These are phyloP conservation scores for Metschnikowia continentalis DNA, from an alignment of 805 yeast species.

Conservation along the genomic window DNA sequence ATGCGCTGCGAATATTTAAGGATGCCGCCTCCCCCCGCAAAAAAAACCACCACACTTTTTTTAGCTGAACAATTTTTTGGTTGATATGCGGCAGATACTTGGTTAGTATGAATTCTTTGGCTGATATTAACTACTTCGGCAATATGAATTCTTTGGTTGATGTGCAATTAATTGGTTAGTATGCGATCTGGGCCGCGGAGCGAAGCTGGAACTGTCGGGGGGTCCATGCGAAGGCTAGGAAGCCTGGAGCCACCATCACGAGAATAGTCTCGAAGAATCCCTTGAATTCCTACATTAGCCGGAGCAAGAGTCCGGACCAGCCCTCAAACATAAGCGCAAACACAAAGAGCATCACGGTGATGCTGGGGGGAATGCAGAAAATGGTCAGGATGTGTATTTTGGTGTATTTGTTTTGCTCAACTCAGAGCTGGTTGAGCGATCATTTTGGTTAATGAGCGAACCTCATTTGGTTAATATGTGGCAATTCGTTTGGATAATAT, in stretches of 20 bases:
- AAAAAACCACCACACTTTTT: too few relatives aligned
- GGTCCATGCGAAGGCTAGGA: constrained; percentile 86
- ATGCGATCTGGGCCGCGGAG: constrained; percentile 55
- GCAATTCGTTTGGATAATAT: too few relatives aligned
- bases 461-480: too few relatives aligned
- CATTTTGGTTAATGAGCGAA: too few relatives aligned
- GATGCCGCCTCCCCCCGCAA: too few relatives aligned
- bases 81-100: too few relatives aligned
- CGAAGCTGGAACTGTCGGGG: constrained; percentile 80
- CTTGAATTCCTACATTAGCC: constrained; percentile 62
- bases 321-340: constrained; percentile 73
- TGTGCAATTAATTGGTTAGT: too few relatives aligned
- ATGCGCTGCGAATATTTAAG: too few relatives aligned
- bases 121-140: too few relatives aligned
- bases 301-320: constrained; percentile 43
- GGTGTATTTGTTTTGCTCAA: constrained; percentile 55
- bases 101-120: too few relatives aligned
- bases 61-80: too few relatives aligned
- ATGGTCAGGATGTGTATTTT: constrained; percentile 81
- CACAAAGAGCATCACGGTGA: constrained; percentile 59
- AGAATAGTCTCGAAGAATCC: constrained; percentile 54
- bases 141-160: too few relatives aligned
- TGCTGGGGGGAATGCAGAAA: constrained; percentile 77
- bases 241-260: constrained; percentile 73
- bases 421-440: constrained; percentile 72